Evolutionary conservation across 148 eudicot species (phyloP).

Genomic region (Camellia japonica): DNA sequence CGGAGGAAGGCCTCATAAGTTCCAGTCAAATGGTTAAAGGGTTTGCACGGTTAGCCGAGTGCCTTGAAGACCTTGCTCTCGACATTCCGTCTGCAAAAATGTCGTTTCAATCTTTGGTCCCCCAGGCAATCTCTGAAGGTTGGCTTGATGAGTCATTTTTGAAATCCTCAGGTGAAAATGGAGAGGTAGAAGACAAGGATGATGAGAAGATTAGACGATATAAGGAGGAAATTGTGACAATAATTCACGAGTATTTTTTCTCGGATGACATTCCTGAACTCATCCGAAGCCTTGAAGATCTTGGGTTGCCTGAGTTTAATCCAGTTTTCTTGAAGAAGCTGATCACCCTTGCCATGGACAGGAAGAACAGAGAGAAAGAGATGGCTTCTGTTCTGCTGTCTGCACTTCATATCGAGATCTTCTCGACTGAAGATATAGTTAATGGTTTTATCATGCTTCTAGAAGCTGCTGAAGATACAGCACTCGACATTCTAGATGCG

Average conservation of each 20-base stretch:
- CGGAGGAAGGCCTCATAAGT: conserved; percentile 89
- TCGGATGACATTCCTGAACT: conserved; percentile 97
- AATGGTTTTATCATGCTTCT: conserved; percentile 83
- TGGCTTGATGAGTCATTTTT: conserved; percentile 78
- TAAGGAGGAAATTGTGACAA: conserved; percentile 67
- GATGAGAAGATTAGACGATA: conserved; percentile 62
- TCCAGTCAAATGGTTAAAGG: conserved; percentile 92
- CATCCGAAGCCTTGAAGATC: conserved; percentile 79
- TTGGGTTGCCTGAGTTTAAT: conserved; percentile 63
- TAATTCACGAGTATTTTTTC: conserved; percentile 92
- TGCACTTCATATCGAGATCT: conserved; percentile 84
- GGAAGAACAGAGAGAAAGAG: conserved; percentile 93
- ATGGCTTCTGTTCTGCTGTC: conserved; percentile 96
- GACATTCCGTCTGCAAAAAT: conserved; percentile 82
- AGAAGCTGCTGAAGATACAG: conserved; percentile 92
- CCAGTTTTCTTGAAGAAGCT: conserved; percentile 82
- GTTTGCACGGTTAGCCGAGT: conserved; percentile 71
- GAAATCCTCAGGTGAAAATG: conserved; percentile 40
- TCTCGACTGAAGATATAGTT: conserved; percentile 84
- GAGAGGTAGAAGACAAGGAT: conserved; percentile 35
- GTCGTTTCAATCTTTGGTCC: conserved; percentile 55
- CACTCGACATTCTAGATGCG: conserved; percentile 85
- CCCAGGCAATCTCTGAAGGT: conserved; percentile 72
- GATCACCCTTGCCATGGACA: conserved; percentile 87
- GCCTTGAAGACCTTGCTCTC: conserved; percentile 89